phyloP scores from a whole-genome alignment of 2,329 filamentous ascomycete species.

The Grosmannia serpens region DNA sequence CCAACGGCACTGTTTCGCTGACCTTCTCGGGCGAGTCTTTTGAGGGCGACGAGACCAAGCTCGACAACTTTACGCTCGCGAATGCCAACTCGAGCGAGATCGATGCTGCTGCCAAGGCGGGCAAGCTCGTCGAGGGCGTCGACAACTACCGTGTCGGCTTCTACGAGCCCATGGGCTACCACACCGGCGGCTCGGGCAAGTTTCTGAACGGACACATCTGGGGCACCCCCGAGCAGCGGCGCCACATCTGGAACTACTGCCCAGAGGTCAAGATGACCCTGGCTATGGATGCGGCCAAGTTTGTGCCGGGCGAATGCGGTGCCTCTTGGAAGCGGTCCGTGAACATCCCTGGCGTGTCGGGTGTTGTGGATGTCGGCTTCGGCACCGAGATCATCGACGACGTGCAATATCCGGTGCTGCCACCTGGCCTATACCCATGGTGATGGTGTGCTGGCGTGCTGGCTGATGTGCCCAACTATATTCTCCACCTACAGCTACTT shows the following conservation, averaged over 20 bases:
- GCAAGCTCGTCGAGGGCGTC: constrained; percentile 27
- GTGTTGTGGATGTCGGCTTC: constrained; percentile 19
- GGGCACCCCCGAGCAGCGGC: constrained; percentile 33
- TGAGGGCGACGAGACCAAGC: constrained; percentile 19
- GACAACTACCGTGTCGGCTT: constrained; percentile 40
- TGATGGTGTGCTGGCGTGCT: too few species aligned
- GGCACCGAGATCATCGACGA: constrained; percentile 30
- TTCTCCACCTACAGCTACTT: not conserved
- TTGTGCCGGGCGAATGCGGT: constrained; percentile 35
- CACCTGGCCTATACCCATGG: constrained; percentile 23
- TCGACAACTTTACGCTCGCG: constrained; percentile 12
- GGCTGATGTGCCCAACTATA: too few species aligned
- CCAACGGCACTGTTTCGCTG: constrained; percentile 37
- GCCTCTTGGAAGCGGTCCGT: constrained; percentile 32
- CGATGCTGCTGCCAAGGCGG: constrained; percentile 18
- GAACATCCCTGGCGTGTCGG: constrained; percentile 9
- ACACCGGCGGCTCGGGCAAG: constrained; percentile 38
- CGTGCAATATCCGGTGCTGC: constrained; percentile 27
- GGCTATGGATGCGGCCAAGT: constrained; percentile 40
- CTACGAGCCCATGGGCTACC: constrained; percentile 49
- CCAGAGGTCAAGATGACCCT: constrained; percentile 48
- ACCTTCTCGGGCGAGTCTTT: constrained; percentile 40
- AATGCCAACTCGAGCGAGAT: constrained; percentile 14
- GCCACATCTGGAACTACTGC: constrained; percentile 44
- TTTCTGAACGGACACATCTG: constrained; percentile 35